A percentile compares a stretch with the other conserved stretches of the same genome.
Conservation (phyloP, 2,329 filamentous ascomycete genomes). For the Penicillium aurantiogriseum region DNA sequence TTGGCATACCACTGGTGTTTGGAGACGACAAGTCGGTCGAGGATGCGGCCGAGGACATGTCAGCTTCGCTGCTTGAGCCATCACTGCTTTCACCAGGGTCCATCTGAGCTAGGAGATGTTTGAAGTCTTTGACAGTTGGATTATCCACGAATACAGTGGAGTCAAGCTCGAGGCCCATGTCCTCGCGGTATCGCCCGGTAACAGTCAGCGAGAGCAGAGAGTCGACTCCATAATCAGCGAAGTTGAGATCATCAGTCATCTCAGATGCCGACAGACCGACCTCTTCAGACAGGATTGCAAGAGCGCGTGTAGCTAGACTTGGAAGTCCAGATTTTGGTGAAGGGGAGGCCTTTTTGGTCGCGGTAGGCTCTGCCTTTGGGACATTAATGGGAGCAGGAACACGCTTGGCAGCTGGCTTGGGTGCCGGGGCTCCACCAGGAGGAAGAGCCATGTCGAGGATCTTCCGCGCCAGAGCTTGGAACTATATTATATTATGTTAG, state of each 20-base stretch:
- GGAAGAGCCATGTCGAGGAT: slow-evolving; percentile 45
- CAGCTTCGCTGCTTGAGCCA: slow-evolving; percentile 30
- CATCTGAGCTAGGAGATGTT: slow-evolving; percentile 51
- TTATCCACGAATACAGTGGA: slow-evolving; percentile 61
- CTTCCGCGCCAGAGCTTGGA: slow-evolving; percentile 44
- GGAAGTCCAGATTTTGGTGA: slow-evolving; percentile 31
- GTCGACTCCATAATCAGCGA: slow-evolving; percentile 62
- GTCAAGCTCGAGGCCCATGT: slow-evolving; percentile 58
- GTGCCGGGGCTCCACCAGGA: slow-evolving; percentile 27
- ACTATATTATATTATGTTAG: slow-evolving; percentile 26
- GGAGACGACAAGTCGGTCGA: slow-evolving; percentile 37
- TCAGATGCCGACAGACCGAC: slow-evolving; percentile 59
- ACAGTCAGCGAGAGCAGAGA: slow-evolving; percentile 62
- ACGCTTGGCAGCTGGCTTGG: slow-evolving; percentile 25
- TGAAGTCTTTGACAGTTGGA: slow-evolving; percentile 60
- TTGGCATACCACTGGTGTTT: slow-evolving; percentile 34
- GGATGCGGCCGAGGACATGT: slow-evolving; percentile 30
- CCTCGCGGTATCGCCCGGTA: slow-evolving; percentile 61
- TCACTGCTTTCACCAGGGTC: slow-evolving; percentile 33
- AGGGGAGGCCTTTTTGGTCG: slow-evolving; percentile 25
- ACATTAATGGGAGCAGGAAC: slow-evolving; percentile 27
- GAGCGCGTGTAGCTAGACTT: slow-evolving; percentile 35
- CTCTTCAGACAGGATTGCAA: slow-evolving; percentile 44
- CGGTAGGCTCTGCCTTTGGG: slow-evolving; percentile 28
- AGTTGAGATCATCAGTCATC: slow-evolving; percentile 59